phyloP scores from a whole-genome alignment of 129 eudicot genomes.

The Pseudognaphalium luteoalbum region DNA sequence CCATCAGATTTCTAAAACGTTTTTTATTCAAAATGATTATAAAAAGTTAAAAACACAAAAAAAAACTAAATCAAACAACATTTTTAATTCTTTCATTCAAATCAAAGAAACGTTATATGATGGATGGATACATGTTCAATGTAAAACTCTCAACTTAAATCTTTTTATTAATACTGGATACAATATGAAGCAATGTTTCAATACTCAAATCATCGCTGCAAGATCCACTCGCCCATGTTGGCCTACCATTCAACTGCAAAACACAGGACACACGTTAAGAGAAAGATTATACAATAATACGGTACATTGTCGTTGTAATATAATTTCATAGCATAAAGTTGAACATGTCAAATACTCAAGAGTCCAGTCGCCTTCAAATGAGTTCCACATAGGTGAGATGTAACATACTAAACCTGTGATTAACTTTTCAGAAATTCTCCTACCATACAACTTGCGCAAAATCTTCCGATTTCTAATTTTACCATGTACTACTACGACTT shows the following conservation, averaged over 20 bases:
- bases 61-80: slow-evolving; percentile 15
- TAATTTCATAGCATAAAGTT: too few species aligned
- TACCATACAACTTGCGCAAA: not conserved
- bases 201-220: slow-evolving; percentile 8
- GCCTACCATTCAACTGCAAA: slow-evolving; percentile 26
- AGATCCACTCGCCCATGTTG: slow-evolving; percentile 21
- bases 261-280: slow-evolving; percentile 4
- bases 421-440: not conserved
- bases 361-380: not conserved
- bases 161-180: slow-evolving; percentile 28
- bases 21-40: not conserved
- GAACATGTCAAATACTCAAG: not conserved
- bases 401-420: not conserved
- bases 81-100: slow-evolving; percentile 20
- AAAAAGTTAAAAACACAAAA: not conserved
- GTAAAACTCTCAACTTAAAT: slow-evolving; percentile 22
- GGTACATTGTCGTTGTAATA: too few species aligned
- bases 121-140: slow-evolving; percentile 21
- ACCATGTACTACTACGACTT: not conserved
- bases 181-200: slow-evolving; percentile 10
- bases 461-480: not conserved
- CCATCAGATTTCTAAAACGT: not conserved
- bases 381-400: not conserved
- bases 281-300: not conserved
- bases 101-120: slow-evolving; percentile 14